A percentile compares a stretch with the other conserved stretches of the same genome.
phyloP scores from a whole-genome alignment of 169 alveolate species.

The Plasmodium gallinaceum region DNA sequence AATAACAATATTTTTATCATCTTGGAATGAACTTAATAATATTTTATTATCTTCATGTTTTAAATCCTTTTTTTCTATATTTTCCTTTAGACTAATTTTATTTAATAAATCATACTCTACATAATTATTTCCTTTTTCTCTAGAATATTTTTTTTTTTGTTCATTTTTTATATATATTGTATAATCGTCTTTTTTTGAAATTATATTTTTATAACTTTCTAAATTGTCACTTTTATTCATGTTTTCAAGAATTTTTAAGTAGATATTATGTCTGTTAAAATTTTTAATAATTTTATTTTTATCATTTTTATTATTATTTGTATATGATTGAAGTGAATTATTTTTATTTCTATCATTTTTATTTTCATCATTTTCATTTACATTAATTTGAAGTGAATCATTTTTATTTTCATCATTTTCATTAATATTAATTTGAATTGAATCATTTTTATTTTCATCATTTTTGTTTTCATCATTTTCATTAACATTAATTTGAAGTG shows the following conservation, averaged over 20 bases:
- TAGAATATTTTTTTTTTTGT: conserved; percentile 2
- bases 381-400: not conserved
- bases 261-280: not conserved
- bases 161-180: not conserved
- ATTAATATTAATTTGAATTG: too few species aligned
- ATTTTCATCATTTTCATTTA: not conserved
- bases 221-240: not conserved
- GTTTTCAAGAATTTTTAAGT: conserved; percentile 3
- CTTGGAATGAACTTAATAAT: too few species aligned
- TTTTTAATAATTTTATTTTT: not conserved
- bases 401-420: conserved; percentile 1
- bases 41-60: not conserved
- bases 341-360: too few species aligned
- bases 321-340: too few species aligned
- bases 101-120: not conserved
- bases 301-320: not conserved
- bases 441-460: too few species aligned
- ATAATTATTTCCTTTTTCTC: not conserved
- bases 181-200: not conserved
- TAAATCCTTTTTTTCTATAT: not conserved
- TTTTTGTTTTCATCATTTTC: not conserved
- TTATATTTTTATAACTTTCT: not conserved
- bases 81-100: not conserved
- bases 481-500: not conserved
- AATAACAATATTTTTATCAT: too few species aligned